These are phyloP conservation scores for Epithele typhae DNA, from an alignment of 768 basidiomycete genomes.

Conservation along the genomic window DNA sequence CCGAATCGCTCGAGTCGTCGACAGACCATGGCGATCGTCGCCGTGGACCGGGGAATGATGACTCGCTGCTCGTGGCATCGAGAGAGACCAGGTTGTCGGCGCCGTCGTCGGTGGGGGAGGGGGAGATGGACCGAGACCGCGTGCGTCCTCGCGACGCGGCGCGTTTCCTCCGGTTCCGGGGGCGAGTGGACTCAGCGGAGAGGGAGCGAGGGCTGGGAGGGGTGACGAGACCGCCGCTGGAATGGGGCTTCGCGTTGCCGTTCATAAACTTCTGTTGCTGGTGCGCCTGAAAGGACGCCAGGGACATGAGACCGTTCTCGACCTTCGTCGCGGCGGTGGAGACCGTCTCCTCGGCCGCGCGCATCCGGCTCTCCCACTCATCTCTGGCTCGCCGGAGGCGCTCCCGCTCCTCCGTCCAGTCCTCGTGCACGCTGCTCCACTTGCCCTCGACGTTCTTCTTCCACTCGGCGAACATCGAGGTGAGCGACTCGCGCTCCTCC, in stretches of 20 bases:
- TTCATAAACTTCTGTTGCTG: constrained; percentile 30
- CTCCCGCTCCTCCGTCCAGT: constrained; percentile 80
- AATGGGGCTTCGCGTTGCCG: constrained; percentile 26
- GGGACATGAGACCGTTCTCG: constrained; percentile 29
- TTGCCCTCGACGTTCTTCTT: constrained; percentile 74
- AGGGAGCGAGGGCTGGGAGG: constrained; percentile 75
- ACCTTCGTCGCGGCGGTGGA: constrained; percentile 38
- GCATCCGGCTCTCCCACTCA: constrained; percentile 72
- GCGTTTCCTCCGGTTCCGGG: constrained; percentile 21
- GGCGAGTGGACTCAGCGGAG: constrained; percentile 50
- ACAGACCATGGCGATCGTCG: constrained; percentile 24
- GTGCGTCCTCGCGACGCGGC: constrained; percentile 34
- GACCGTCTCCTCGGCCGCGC: constrained; percentile 50
- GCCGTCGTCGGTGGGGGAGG: constrained; percentile 12
- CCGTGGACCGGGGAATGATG: constrained; percentile 9
- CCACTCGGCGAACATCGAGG: constrained; percentile 62
- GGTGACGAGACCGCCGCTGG: constrained; percentile 55
- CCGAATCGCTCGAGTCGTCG: constrained; percentile 24
- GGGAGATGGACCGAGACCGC: constrained; percentile 29
- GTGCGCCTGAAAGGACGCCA: constrained; percentile 29
- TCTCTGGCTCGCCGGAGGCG: constrained; percentile 67
- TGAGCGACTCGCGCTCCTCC: constrained; percentile 45
- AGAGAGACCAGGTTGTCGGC: constrained; percentile 4
- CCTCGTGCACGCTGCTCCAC: constrained; percentile 73
- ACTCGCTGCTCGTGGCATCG: constrained; percentile 4